Conservation (phyloP, 192 early-diverging fungal genomes). For the Umbelopsis vinacea region DNA sequence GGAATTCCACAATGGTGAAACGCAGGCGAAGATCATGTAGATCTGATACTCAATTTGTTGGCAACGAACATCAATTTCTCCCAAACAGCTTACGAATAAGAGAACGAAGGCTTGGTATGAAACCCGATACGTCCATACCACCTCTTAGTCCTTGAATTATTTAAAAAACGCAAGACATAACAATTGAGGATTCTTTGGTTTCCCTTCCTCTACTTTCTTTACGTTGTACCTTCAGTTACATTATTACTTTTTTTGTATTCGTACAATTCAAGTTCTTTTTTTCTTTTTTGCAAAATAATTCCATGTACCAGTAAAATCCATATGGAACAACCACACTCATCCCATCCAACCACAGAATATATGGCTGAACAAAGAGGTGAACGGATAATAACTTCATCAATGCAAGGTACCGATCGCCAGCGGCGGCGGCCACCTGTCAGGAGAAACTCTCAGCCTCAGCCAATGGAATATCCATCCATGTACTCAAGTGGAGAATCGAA, state of each 20-base stretch:
- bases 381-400: not conserved
- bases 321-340: not conserved
- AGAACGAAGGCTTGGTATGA: conserved; percentile 12
- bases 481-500: conserved; percentile 17
- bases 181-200: no score
- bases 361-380: not conserved
- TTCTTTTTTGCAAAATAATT: not conserved
- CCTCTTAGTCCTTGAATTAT: not conserved
- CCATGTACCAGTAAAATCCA: not conserved
- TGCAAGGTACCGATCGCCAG: not conserved
- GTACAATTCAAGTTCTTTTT: not conserved
- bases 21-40: not conserved
- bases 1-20: not conserved
- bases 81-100: not conserved
- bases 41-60: conserved; percentile 19
- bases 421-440: not conserved
- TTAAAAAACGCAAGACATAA: not conserved
- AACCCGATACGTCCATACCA: not conserved
- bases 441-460: not conserved
- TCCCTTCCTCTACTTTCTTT: not conserved
- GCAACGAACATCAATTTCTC: not conserved
- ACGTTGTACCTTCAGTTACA: not conserved
- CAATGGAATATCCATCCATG: not conserved
- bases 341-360: not conserved
- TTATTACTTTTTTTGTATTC: not conserved